Conservation (phyloP, 2,329 filamentous ascomycete genomes). For the Apiospora marii region DNA sequence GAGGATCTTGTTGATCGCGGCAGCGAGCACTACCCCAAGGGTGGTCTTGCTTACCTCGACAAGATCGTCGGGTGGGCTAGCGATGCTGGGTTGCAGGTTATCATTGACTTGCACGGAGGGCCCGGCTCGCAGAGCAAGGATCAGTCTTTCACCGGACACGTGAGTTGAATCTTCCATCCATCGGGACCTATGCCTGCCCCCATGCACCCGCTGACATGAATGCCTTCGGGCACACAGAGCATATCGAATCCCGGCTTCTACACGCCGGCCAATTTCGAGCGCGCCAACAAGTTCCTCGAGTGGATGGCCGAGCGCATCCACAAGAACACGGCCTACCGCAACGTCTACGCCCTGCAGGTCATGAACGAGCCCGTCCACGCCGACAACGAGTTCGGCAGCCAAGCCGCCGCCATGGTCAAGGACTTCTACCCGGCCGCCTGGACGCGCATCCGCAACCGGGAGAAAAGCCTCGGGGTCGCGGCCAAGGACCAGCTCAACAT, state of each 20-base stretch:
- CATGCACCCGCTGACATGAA: not conserved
- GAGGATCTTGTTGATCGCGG: conserved; percentile 53
- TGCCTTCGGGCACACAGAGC: not conserved
- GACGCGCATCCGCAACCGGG: conserved; percentile 52
- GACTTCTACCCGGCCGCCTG: conserved; percentile 56
- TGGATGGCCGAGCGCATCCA: conserved; percentile 58
- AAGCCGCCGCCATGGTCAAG: conserved; percentile 45
- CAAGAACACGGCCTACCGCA: conserved; percentile 50
- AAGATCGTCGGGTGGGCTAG: conserved; percentile 53
- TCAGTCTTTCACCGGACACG: conserved; percentile 52
- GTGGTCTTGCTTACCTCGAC: conserved; percentile 47
- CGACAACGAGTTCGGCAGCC: conserved; percentile 36
- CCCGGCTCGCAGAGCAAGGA: conserved; percentile 51
- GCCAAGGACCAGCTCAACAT: conserved; percentile 54
- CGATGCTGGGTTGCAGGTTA: conserved; percentile 55
- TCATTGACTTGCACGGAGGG: conserved; percentile 57
- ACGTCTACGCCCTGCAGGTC: conserved; percentile 58
- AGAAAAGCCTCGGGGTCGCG: conserved; percentile 48
- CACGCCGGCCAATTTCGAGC: conserved; percentile 55
- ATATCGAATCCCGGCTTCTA: conserved; percentile 54
- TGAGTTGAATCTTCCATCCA: not conserved
- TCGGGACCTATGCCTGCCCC: not conserved
- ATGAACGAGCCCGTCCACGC: conserved; percentile 57
- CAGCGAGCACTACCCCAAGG: conserved; percentile 50
- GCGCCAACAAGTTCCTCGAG: conserved; percentile 55